Evolutionary conservation across 805 yeast species (phyloP), one percentile per base, ranked within the genome.

Genomic region (Blastobotrys parvus): DNA sequence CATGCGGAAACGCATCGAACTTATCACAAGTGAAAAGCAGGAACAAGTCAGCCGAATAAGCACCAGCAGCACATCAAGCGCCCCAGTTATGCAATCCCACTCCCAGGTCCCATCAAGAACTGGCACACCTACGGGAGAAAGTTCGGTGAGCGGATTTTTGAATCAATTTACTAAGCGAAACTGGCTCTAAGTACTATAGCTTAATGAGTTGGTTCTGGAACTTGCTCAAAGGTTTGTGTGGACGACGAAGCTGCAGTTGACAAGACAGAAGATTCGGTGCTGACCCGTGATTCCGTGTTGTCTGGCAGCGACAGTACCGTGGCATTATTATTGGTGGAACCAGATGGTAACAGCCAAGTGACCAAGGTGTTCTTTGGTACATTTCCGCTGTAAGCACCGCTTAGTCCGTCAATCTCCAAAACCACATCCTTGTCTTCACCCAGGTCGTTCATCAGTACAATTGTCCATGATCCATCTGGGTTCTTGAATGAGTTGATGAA

Each of bases 1-100:
- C 3, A 45, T 56, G 20, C 47, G 53, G 19, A 49, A 48, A 31
- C 34, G 51, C 8, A 46, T 53, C 7, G 56, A 53, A 18, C 44
- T 43, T 32, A 32, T 32, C 17, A 17, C 17, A 6, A 15, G 11
- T 13, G 35, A 32, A 6, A 32, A 32, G 21, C 15, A 32, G 7
- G 8, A 18, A 32, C 21, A 15, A 32, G 20, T 6, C n/a, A 31
- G 34, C n/a, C 17, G n/a, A 8, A 15, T 31, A 15, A 7, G 17
- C n/a, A 15, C 17, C 17, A 13, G n/a, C 16, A 15, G 17, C 11
- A 15, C n/a, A 13, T 31, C 34, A 8, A 15, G 16, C 6, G 34
- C 34, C 34, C 7, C 17, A 13, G 11, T 6, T 15, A 31, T 15
- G n/a, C 7, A 31, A 31, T 15, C 16, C n/a, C 34, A 31, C 7